phyloP scores from a whole-genome alignment of 2,329 filamentous ascomycete species.

The Penicillium sp. region DNA sequence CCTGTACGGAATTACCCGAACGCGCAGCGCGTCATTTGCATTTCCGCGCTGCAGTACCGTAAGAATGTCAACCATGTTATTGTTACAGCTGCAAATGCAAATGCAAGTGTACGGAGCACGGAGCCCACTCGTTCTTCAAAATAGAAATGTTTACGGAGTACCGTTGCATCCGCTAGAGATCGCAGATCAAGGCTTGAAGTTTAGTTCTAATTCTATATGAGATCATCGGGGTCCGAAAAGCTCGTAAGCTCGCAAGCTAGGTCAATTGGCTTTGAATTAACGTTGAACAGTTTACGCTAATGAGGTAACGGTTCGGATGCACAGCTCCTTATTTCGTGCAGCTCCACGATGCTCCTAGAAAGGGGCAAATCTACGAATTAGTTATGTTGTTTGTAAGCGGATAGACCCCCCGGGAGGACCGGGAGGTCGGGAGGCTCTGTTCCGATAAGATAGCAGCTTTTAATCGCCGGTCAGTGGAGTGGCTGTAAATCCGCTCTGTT shows the following conservation, averaged over 20 bases:
- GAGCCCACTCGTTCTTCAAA: neutral
- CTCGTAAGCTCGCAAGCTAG: neutral
- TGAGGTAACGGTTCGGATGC: constrained; percentile 15
- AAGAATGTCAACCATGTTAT: constrained; percentile 10
- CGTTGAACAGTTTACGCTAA: neutral
- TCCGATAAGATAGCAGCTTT: too few species aligned
- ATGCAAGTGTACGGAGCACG: neutral
- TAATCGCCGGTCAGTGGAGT: too few species aligned
- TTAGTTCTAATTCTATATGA: neutral
- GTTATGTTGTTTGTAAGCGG: neutral
- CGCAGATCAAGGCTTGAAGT: neutral
- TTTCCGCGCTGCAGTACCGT: constrained; percentile 1
- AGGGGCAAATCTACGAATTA: neutral
- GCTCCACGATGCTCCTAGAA: constrained; percentile 8
- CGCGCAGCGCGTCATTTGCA: neutral
- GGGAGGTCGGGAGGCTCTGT: neutral
- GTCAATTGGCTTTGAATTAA: neutral
- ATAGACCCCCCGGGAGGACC: neutral
- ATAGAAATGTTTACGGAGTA: neutral
- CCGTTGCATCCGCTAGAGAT: neutral
- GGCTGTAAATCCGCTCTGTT: too few species aligned
- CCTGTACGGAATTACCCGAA: constrained; percentile 7
- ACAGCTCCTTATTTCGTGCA: constrained; percentile 14
- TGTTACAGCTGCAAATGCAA: constrained; percentile 8
- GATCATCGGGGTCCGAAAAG: neutral